Evolutionary conservation across 345 rosid species (phyloP).

Genomic region (Luvunga scandens): DNA sequence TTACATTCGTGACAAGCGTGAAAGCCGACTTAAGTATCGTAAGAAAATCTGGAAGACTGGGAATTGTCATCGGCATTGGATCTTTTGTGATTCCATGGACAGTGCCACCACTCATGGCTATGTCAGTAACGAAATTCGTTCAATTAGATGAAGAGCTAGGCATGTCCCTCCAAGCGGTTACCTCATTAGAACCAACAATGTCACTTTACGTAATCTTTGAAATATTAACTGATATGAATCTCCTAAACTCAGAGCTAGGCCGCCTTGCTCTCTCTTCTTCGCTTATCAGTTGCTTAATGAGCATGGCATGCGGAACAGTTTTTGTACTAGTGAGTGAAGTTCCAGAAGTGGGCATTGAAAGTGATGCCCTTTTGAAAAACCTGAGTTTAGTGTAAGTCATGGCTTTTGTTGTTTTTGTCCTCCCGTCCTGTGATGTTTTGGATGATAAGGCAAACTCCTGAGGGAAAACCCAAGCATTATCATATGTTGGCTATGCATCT

Average conservation of each 20-base stretch:
- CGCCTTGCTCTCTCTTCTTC: conserved; percentile 45
- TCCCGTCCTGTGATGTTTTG: conserved; percentile 36
- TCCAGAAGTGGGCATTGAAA: background rate
- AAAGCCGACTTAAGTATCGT: conserved; percentile 29
- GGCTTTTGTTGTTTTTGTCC: background rate
- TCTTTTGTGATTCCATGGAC: conserved; percentile 29
- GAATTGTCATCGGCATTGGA: conserved; percentile 31
- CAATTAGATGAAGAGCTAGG: background rate
- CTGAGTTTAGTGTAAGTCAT: background rate
- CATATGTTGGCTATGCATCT: conserved; percentile 18
- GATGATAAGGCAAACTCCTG: conserved; percentile 41
- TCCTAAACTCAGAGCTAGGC: conserved; percentile 42
- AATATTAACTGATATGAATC: conserved; percentile 32
- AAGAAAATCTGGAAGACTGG: conserved; percentile 32
- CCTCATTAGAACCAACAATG: conserved; percentile 20
- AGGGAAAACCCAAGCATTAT: conserved; percentile 33
- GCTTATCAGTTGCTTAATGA: conserved; percentile 28
- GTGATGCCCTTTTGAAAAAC: background rate
- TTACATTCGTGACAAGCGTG: conserved; percentile 33
- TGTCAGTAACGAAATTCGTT: conserved; percentile 1
- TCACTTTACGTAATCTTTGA: conserved; percentile 33
- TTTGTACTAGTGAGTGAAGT: background rate
- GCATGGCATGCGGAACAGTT: conserved; percentile 23
- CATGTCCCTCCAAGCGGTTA: background rate
- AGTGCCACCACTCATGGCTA: conserved; percentile 5